Evolutionary conservation across 768 basidiomycete genomes (phyloP).

Genomic region (Tremella mesenterica): DNA sequence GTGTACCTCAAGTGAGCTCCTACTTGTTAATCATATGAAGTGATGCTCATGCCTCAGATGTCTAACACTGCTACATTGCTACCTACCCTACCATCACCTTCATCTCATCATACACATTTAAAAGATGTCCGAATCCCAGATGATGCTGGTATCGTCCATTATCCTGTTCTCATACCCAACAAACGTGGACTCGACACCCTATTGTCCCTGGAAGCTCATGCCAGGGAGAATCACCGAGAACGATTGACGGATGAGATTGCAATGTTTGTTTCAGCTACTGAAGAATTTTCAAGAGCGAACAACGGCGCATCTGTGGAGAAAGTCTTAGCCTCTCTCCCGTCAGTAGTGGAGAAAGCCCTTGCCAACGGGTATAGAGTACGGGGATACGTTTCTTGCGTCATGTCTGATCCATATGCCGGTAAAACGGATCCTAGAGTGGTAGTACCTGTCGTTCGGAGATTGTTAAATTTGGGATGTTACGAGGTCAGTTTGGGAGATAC

Average conservation of each 20-base stretch:
- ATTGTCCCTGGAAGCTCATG: conserved; percentile 52
- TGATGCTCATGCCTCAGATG: conserved; percentile 53
- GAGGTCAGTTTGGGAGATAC: conserved; percentile 82
- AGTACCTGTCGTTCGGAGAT: conserved; percentile 58
- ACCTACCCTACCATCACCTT: conserved; percentile 10
- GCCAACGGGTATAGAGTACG: conserved; percentile 57
- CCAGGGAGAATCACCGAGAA: conserved; percentile 30
- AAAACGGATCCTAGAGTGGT: conserved; percentile 58
- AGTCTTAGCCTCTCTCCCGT: conserved; percentile 57
- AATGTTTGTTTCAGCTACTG: conserved; percentile 80
- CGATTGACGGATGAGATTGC: conserved; percentile 72
- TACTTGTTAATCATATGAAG: background rate
- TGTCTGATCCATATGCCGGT: conserved; percentile 82
- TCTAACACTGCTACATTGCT: conserved; percentile 73
- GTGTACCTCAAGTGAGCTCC: conserved; percentile 73
- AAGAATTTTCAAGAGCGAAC: conserved; percentile 72
- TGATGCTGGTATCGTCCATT: conserved; percentile 50
- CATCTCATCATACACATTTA: background rate
- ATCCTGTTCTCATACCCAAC: conserved; percentile 76
- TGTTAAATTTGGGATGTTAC: conserved; percentile 87
- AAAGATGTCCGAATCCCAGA: background rate
- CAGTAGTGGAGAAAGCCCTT: conserved; percentile 57
- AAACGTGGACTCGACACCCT: conserved; percentile 65
- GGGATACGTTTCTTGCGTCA: conserved; percentile 70
- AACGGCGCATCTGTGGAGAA: conserved; percentile 66